These are phyloP conservation scores for Aethionema arabicum DNA, from an alignment of 345 rosid species.

Conservation along the genomic window DNA sequence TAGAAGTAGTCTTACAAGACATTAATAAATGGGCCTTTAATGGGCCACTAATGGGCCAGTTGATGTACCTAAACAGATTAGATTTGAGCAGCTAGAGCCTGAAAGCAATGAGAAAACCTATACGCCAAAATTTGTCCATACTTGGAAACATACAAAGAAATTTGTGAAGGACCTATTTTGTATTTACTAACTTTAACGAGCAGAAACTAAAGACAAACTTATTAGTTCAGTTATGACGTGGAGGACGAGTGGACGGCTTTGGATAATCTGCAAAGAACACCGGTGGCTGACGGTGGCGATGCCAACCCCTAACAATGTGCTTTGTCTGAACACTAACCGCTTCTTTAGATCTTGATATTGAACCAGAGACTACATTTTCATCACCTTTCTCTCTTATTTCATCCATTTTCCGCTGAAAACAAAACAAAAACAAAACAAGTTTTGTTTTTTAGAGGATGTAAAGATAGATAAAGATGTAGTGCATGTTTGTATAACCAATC, in stretches of 20 bases:
- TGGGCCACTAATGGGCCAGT: no score
- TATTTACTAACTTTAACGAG: conserved; percentile 20
- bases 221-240: conserved; percentile 36
- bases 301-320: not conserved
- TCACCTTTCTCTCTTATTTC: not conserved
- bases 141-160: conserved; percentile 23
- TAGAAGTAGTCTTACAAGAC: no score
- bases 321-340: conserved; percentile 16
- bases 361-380: conserved; percentile 19
- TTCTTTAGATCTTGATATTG: conserved; percentile 24
- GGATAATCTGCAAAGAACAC: conserved; percentile 37
- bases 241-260: conserved; percentile 41
- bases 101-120: conserved; percentile 12
- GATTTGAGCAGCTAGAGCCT: not conserved
- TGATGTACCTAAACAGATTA: no score
- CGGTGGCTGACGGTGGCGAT: conserved; percentile 17
- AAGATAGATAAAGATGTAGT: not conserved
- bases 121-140: conserved; percentile 15
- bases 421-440: not conserved
- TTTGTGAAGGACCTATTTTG: not conserved
- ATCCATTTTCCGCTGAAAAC: not conserved
- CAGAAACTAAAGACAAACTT: conserved; percentile 21
- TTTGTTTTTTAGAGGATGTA: conserved; percentile 9
- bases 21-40: no score
- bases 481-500: no score